These are phyloP conservation scores for Paragyromitra xinjiangensis DNA, from an alignment of 495 filamentous ascomycete species.

Conservation along the genomic window DNA sequence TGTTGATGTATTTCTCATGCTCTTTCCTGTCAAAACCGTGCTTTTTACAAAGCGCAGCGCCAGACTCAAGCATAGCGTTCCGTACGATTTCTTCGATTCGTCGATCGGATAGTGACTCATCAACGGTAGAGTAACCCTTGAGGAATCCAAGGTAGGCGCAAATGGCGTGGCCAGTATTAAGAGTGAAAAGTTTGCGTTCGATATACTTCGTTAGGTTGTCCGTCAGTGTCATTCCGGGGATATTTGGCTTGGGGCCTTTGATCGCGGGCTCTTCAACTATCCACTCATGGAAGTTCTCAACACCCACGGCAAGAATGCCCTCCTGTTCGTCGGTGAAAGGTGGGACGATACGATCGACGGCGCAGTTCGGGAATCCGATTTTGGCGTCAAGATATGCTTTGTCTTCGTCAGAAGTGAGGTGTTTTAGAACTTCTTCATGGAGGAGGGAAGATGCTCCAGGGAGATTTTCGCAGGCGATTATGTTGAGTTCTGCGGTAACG, in stretches of 20 bases:
- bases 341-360: constrained; percentile 97
- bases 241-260: constrained; percentile 68
- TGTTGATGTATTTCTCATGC: constrained; percentile 88
- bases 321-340: constrained; percentile 67
- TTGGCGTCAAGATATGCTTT: constrained; percentile 57
- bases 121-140: constrained; percentile 81
- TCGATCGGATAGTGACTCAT: constrained; percentile 75
- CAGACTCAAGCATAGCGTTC: constrained; percentile 80
- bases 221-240: constrained; percentile 91
- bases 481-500: constrained; percentile 72
- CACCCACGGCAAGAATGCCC: constrained; percentile 77
- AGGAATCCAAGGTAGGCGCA: constrained; percentile 94
- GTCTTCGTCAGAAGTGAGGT: constrained; percentile 54
- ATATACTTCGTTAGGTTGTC: constrained; percentile 92
- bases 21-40: constrained; percentile 72
- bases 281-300: constrained; percentile 99
- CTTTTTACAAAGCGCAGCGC: constrained; percentile 82
- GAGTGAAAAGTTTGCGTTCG: constrained; percentile 98
- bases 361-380: constrained; percentile 86
- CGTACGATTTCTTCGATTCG: constrained; percentile 78
- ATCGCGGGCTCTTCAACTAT: constrained; percentile 74
- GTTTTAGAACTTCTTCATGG: constrained; percentile 46
- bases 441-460: constrained; percentile 76
- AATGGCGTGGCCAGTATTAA: constrained; percentile 98
- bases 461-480: constrained; percentile 98